Base-by-base conservation (phyloP, 441 rosid genomes). In the Mallotus japonicus region DNA sequence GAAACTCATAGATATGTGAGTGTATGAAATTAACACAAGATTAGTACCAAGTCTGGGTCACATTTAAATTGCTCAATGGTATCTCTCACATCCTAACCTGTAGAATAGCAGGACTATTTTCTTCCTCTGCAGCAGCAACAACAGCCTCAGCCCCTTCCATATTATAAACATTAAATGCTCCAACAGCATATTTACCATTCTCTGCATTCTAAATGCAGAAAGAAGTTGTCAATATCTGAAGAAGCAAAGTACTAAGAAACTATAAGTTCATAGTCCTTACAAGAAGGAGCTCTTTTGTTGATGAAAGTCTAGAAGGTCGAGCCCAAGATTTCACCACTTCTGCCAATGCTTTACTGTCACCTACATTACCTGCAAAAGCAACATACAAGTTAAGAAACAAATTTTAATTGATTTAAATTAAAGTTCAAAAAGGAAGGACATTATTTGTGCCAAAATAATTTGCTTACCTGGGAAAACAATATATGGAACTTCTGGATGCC, bases 161-260 rank as follows among this genome's bases (percentile, higher is more conserved):
- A 82, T 91, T 95, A 79, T 95, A 95, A 69, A 95, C 96, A 67
- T 95, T 95, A 84, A 95, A 95, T 78, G 99, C 99, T 68, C 99
- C 99, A 78, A 95, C 81, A 47, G 98, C 98, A 87, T 92, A 95
- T 74, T 91, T 86, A 79, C 89, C 99, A 47, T 80, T 90, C 80
- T 92, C 96, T 69, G 98, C 97, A 69, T 89, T 84, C 97, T 95
- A 34, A 76, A 79, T 55, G 44, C 4, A 78, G 60, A 79, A 65
- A 53, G 72, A 49, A 16, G 58, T 42, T 67, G 65, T 84, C 73
- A 86, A 69, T 75, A 80, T 74, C 58, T 17, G 65, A 70, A 66
- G 40, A 60, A 79, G 74, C 55, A 73, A 59, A 34, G 7, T 28
- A 62, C 67, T 50, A 37, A 67, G 70, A 57, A 68, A 73, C 47